Conservation (phyloP, 768 basidiomycete genomes). For the Mycena amicta region DNA sequence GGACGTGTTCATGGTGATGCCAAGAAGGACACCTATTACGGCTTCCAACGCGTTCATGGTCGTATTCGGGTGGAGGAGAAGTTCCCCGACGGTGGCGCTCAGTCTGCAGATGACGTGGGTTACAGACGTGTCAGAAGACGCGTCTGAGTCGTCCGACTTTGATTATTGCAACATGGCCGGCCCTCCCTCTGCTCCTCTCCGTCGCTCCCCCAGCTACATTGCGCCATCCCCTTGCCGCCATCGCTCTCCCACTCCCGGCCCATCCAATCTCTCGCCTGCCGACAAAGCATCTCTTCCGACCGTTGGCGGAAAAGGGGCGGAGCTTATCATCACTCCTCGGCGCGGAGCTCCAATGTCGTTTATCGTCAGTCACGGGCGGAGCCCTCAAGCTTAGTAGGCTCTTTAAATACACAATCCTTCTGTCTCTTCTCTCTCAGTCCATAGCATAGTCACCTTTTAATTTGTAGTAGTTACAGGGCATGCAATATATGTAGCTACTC, state of each 20-base stretch:
- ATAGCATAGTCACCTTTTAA: not conserved
- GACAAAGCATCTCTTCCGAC: not conserved
- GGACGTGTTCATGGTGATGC: constrained; percentile 1
- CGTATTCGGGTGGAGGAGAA: constrained; percentile 9
- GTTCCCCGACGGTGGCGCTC: constrained; percentile 8
- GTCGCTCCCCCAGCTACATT: not conserved
- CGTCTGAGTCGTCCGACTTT: not conserved
- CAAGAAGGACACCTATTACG: not conserved
- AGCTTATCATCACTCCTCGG: constrained; percentile 3
- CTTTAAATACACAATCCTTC: not conserved
- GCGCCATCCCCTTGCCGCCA: not conserved
- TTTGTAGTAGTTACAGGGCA: not conserved
- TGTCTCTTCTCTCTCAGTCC: not conserved
- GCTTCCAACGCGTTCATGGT: not conserved
- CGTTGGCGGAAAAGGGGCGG: not conserved
- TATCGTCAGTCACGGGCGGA: not conserved
- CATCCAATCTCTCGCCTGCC: not conserved
- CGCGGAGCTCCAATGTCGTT: not conserved
- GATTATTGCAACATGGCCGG: not conserved
- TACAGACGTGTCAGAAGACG: not conserved
- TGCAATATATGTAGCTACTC: constrained; percentile 10
- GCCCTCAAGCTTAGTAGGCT: not conserved
- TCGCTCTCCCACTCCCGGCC: not conserved
- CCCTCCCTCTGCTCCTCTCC: not conserved
- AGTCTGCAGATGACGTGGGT: constrained; percentile 3